Evolutionary conservation across 106 monocot genomes (phyloP), one percentile per base, ranked within the genome.

Genomic region (Hemerocallis citrina): DNA sequence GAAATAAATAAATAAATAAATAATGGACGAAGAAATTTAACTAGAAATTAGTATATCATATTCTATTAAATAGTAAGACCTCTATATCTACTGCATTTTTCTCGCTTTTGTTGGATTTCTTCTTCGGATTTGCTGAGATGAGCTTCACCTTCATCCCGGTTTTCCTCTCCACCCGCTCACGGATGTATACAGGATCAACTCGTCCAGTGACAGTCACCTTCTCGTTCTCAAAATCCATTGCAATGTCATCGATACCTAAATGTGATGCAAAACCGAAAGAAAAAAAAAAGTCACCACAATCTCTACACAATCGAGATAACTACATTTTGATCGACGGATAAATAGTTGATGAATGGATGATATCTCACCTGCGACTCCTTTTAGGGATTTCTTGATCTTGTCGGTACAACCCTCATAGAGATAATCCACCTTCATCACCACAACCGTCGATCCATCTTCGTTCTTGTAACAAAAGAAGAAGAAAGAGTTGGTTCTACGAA

Each of bases 331-430:
- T n/a, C n/a, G n/a, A n/a, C n/a, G n/a, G n/a, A n/a, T n/a, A n/a
- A n/a, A 3, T 5, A 31, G 1, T 1, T 28, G 12, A 52, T 1
- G 24, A 47, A 24, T 5, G 28, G 12, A 15, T 24, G 22, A 16
- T 44, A 16, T 9, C 21, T 34, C 19, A 85, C 85, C 85, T 76
- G 60, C 62, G 45, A 85, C 58, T 44, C 62, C 74, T 34, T 41
- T 74, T 52, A 74, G 64, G 30, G 73, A 45, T 25, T 52, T 55
- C 61, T 64, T 64, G 55, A 85, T 51, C 69, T 85, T 81, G 35
- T 39, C 52, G 45, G 73, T 65, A 66, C 85, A 85, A 15, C 85
- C 85, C 65, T 85, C 74, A 73, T 77, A 85, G 65, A 80, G 85
- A 76, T n/a, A n/a, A n/a, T n/a, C n/a, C n/a, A n/a, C n/a, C n/a